Evolutionary conservation across 345 rosid species (phyloP).

Genomic region (Linum trigynum): DNA sequence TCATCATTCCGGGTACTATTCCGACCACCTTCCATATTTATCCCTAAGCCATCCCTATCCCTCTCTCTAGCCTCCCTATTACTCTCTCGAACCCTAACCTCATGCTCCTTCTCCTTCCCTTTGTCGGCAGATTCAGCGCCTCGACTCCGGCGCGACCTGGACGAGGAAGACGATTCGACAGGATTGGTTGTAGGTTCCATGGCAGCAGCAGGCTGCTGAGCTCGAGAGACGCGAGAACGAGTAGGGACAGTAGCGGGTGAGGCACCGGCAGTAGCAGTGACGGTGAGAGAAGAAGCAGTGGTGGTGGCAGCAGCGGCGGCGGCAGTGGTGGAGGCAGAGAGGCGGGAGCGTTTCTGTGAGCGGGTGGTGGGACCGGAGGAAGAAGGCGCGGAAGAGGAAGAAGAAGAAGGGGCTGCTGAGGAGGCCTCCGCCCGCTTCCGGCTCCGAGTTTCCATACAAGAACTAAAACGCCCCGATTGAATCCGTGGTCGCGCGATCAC

Average conservation of each 20-base stretch:
- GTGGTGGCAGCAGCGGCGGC: constrained; percentile 15
- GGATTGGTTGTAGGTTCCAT: constrained; percentile 69
- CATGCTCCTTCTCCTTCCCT: constrained; percentile 94
- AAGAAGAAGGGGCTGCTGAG: constrained; percentile 88
- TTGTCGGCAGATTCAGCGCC: constrained; percentile 44
- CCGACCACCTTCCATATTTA: constrained; percentile 49
- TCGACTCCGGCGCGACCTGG: constrained; percentile 53
- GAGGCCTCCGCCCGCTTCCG: constrained; percentile 99
- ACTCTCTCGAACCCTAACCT: constrained; percentile 45
- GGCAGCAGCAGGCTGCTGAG: constrained; percentile 7
- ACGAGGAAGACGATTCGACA: constrained; percentile 61
- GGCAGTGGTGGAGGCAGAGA: constrained; percentile 15
- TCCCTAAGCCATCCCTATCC: constrained; percentile 32
- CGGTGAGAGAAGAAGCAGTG: neutral
- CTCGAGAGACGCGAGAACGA: constrained; percentile 40
- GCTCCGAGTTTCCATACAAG: constrained; percentile 99
- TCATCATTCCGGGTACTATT: constrained; percentile 22
- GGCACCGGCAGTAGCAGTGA: neutral
- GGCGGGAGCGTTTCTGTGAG: constrained; percentile 63
- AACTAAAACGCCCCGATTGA: constrained; percentile 35
- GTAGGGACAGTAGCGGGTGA: constrained; percentile 19
- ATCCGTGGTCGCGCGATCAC: constrained; percentile 39
- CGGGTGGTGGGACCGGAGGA: constrained; percentile 67
- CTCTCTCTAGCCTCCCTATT: constrained; percentile 29
- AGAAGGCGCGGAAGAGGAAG: constrained; percentile 21